Conservation (phyloP, 2,329 filamentous ascomycete genomes). For the Albophoma yamanashiensis region DNA sequence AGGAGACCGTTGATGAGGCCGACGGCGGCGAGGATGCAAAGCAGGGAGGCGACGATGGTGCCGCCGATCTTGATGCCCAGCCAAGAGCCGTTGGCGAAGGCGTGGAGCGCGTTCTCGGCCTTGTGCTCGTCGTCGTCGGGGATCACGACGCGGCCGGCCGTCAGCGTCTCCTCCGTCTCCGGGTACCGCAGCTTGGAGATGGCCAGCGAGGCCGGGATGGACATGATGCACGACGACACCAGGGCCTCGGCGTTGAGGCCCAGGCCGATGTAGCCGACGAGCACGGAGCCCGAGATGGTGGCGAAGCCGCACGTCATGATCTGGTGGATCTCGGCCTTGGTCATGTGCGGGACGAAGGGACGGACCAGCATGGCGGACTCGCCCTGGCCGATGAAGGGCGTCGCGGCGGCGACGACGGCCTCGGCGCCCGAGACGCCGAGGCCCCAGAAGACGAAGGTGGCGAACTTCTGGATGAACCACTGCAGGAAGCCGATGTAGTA, state of each 20-base stretch:
- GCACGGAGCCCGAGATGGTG: slow-evolving; percentile 79
- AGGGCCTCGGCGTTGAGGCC: slow-evolving; percentile 78
- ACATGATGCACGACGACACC: slow-evolving; percentile 91
- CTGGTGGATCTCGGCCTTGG: slow-evolving; percentile 80
- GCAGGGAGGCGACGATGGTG: slow-evolving; percentile 69
- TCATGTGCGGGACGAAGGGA: slow-evolving; percentile 77
- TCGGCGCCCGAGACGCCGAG: slow-evolving; percentile 83
- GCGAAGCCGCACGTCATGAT: slow-evolving; percentile 89
- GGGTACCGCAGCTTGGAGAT: slow-evolving; percentile 85
- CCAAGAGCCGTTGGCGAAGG: slow-evolving; percentile 78
- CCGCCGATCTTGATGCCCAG: slow-evolving; percentile 78
- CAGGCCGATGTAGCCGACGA: slow-evolving; percentile 76
- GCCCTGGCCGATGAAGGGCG: slow-evolving; percentile 88
- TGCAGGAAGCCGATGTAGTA: slow-evolving; percentile 75
- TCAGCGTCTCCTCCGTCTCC: slow-evolving; percentile 77
- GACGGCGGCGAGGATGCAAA: slow-evolving; percentile 73
- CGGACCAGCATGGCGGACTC: slow-evolving; percentile 89
- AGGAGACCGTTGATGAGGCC: slow-evolving; percentile 65
- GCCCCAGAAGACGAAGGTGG: slow-evolving; percentile 83
- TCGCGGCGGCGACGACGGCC: slow-evolving; percentile 86
- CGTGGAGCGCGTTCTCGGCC: slow-evolving; percentile 72
- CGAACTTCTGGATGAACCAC: slow-evolving; percentile 84
- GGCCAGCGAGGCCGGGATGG: slow-evolving; percentile 81
- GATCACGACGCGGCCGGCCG: slow-evolving; percentile 68
- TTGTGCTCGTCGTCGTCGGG: slow-evolving; percentile 68